Percentiles rank a stretch among this genome's conserved stretches.
Evolutionary conservation across 176 grass and related monocot genomes (phyloP).

Genomic region (Microstegium vimineum): DNA sequence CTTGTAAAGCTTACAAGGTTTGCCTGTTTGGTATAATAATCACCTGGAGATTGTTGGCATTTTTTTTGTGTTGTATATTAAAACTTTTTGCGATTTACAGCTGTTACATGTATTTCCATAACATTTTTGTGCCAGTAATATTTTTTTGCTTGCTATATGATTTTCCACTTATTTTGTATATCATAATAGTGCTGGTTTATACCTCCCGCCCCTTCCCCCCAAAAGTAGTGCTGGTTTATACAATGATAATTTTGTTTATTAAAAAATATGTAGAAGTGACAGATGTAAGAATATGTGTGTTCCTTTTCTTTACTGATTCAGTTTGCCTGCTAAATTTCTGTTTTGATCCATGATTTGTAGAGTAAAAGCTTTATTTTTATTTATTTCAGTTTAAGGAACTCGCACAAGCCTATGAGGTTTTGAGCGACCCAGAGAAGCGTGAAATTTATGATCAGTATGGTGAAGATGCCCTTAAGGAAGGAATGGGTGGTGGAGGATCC

Average conservation of each 20-base stretch:
- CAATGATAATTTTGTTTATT: not conserved
- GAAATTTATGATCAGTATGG: constrained; percentile 98
- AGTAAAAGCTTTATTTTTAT: not conserved
- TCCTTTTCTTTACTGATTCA: not conserved
- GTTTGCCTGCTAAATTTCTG: not conserved
- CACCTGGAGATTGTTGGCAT: not conserved
- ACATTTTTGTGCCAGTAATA: not conserved
- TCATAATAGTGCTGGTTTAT: not conserved
- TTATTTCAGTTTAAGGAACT: constrained; percentile 95
- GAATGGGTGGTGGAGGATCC: constrained; percentile 81
- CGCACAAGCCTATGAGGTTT: constrained; percentile 94
- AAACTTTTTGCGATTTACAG: not conserved
- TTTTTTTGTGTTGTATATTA: too few relatives aligned
- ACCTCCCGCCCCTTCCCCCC: too few relatives aligned
- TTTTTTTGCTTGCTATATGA: not conserved
- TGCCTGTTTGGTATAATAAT: not conserved
- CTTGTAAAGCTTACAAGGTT: not conserved
- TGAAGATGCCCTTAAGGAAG: constrained; percentile 98
- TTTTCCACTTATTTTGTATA: not conserved
- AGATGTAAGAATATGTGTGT: not conserved
- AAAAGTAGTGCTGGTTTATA: too few relatives aligned
- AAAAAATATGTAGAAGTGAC: not conserved
- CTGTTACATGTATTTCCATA: not conserved
- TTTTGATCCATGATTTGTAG: not conserved
- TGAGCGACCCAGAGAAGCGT: constrained; percentile 96